A percentile compares a stretch with the other conserved stretches of the same genome.
Conservation (phyloP, 306 rosid genomes). For the Corylus heterophylla region DNA sequence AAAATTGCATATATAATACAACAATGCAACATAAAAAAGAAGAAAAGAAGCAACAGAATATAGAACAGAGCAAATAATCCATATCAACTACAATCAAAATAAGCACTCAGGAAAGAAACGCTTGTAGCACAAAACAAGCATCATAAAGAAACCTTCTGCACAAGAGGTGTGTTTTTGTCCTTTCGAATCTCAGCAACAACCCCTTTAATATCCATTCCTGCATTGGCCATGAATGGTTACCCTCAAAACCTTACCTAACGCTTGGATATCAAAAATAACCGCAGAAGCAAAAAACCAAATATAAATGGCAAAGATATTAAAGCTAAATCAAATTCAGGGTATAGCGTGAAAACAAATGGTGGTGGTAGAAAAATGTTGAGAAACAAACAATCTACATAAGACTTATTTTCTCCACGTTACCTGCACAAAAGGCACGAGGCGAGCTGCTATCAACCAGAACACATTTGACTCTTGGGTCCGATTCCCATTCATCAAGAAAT, state of each 20-base stretch:
- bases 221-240: constrained; percentile 65
- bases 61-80: constrained; percentile 27
- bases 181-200: constrained; percentile 96
- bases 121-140: constrained; percentile 40
- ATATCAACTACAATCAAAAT: constrained; percentile 28
- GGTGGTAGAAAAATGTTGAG: neutral
- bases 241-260: constrained; percentile 57
- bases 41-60: constrained; percentile 21
- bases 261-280: constrained; percentile 42
- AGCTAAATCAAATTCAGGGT: constrained; percentile 22
- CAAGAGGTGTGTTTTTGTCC: constrained; percentile 95
- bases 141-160: constrained; percentile 72
- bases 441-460: constrained; percentile 89
- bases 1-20: neutral
- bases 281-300: constrained; percentile 21
- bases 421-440: constrained; percentile 91
- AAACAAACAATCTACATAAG: neutral
- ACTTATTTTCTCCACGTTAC: constrained; percentile 40
- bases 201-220: constrained; percentile 99
- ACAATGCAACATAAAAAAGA: constrained; percentile 25
- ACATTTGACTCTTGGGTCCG: constrained; percentile 79
- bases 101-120: constrained; percentile 24
- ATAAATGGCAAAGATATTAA: neutral
- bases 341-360: constrained; percentile 2
- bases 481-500: constrained; percentile 93